Base-by-base conservation (phyloP, 1,284 basidiomycete genomes). In the Irpex rosettiformis region DNA sequence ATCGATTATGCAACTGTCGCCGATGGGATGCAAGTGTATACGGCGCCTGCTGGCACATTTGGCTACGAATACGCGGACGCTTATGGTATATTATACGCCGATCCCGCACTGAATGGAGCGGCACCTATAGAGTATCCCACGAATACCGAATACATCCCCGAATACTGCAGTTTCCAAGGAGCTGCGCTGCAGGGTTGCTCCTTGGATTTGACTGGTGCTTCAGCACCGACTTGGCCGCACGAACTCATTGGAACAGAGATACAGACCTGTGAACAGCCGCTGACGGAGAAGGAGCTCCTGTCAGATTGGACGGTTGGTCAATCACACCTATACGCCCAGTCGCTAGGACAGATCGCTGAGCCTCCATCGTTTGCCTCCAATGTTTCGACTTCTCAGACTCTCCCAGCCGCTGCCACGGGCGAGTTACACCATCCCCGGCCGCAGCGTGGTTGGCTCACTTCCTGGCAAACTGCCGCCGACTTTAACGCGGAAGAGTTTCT, bases 361-460 rank as follows among this genome's bases (percentile, higher is more conserved):
- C 42, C 42, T 10, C 21, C 42, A 4, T 21, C 21, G 18, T 18
- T 45, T 45, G 42, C 2, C 42, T 45, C n/a, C 42, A n/a, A 45
- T 45, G 2, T 45, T 16, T n/a, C 13, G 42, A n/a, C 42, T 21
- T 21, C 42, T 16, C 25, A 51, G 30, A n/a, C 52, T 25, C 5
- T 29, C 21, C 13, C 29, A 4, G 37, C 16, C 13, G n/a, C 25
- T 22, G 18, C 7, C 4, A 21, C 16, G 16, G 28, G 56, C 52
- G 59, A 57, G 10, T 13, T 66, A 33, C 64, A 66, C 24, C 61
- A 62, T 56, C 64, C 64, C n/a, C 61, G 62, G 13, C 64, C 64
- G 3, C 29, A 33, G 10, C 64, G 62, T 11, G 40, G 54, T 4
- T 62, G 49, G 52, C 43, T 62, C 7, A 45, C 13, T 45, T 16